Evolutionary conservation across 768 basidiomycete species (phyloP).

Genomic region (Naganishia randhawae): DNA sequence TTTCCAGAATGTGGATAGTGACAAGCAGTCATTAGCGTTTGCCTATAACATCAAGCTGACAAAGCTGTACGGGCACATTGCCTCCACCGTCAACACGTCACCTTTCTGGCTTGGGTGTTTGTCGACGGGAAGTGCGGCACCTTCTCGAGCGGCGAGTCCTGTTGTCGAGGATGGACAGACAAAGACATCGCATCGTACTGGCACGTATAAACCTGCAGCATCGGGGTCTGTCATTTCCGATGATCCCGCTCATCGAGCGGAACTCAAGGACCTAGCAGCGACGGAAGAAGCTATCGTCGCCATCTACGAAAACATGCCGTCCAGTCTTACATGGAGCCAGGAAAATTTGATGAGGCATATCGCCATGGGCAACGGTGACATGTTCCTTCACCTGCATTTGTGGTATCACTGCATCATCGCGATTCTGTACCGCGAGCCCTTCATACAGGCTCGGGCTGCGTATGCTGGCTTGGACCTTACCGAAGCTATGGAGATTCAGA

Average conservation of each 20-base stretch:
- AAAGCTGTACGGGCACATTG: conserved; percentile 21
- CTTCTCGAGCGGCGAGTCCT: conserved; percentile 15
- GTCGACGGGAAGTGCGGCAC: conserved; percentile 12
- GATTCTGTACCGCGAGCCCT: conserved; percentile 20
- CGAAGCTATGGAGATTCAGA: conserved; percentile 22
- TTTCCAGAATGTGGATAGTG: conserved; percentile 10
- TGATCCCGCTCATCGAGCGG: conserved; percentile 19
- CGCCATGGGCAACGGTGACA: conserved; percentile 15
- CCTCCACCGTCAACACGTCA: conserved; percentile 21
- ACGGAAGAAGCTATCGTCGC: conserved; percentile 21
- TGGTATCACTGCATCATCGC: conserved; percentile 25
- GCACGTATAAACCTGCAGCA: neutral
- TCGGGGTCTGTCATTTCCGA: conserved; percentile 5
- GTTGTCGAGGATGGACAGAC: conserved; percentile 8
- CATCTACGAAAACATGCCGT: conserved; percentile 19
- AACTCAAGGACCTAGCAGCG: conserved; percentile 7
- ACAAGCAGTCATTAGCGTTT: conserved; percentile 22
- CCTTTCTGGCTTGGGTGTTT: conserved; percentile 23
- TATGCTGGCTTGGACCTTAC: conserved; percentile 11
- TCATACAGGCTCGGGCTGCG: conserved; percentile 17
- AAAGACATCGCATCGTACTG: conserved; percentile 13
- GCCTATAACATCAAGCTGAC: conserved; percentile 24
- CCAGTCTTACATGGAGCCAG: conserved; percentile 17
- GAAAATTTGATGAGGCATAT: conserved; percentile 21
- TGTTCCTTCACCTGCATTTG: conserved; percentile 22